These are phyloP conservation scores for Rhodotorula sp. DNA, from an alignment of 1,284 basidiomycete species.

Conservation along the genomic window DNA sequence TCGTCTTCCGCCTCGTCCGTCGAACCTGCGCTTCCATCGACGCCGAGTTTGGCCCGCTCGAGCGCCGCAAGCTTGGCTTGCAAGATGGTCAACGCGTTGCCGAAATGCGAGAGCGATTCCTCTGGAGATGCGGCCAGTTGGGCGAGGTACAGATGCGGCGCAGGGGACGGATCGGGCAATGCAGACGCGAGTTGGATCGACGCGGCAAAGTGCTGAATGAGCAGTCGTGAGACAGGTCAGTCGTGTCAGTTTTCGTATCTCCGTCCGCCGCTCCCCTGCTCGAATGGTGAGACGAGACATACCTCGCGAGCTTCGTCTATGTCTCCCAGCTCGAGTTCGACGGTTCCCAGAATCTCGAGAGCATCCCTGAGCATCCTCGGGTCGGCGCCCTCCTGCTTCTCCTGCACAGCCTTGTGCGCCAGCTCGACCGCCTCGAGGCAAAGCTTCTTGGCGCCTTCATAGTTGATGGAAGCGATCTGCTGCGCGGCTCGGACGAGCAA, in stretches of 20 bases:
- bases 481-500: conserved; percentile 72
- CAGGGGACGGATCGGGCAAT: conserved; percentile 68
- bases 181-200: conserved; percentile 64
- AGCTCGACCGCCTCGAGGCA: conserved; percentile 65
- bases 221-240: neutral
- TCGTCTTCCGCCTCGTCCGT: conserved; percentile 57
- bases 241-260: neutral
- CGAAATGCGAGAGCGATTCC: conserved; percentile 73
- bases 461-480: conserved; percentile 77
- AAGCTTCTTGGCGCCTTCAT: conserved; percentile 73
- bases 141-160: conserved; percentile 79
- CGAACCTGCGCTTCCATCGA: conserved; percentile 54
- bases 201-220: conserved; percentile 62
- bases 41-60: conserved; percentile 41
- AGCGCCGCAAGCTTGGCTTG: conserved; percentile 59
- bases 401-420: conserved; percentile 47
- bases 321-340: conserved; percentile 63
- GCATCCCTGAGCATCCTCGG: conserved; percentile 35
- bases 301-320: conserved; percentile 70
- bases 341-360: conserved; percentile 43
- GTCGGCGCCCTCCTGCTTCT: conserved; percentile 59
- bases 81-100: conserved; percentile 73
- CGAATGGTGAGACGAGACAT: conserved; percentile 45
- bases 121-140: conserved; percentile 77
- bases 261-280: neutral